Evolutionary conservation across 371 early-diverging fungal species (phyloP), one percentile per base, ranked within the genome.

Genomic region (Mortierella sp.): DNA sequence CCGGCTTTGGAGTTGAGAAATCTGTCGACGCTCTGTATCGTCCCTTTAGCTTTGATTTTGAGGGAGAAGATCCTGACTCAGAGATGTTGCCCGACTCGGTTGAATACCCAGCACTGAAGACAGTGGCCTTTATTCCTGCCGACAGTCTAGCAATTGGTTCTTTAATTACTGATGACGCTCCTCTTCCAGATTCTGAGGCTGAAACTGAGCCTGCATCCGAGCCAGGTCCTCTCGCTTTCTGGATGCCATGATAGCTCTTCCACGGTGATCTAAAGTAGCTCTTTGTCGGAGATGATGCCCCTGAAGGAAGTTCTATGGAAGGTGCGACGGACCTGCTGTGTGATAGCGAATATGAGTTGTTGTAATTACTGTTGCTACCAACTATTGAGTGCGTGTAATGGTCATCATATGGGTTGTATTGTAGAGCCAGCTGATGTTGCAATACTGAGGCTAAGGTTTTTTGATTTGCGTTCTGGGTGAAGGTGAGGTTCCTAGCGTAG

Each of bases 251-350:
- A 43, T 75, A 72, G 37, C 66, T 72, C 52, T 63, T 80, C 81
- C 81, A 80, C 16, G 81, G 81, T 5, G 81, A 75, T 45, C 73
- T 68, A 24, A 80, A 80, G n/a, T 80, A 80, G 63, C 75, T 72
- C 30, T 61, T 71, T 20, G 76, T 75, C n/a, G 81, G 75, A 11
- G 81, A 80, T 16, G 81, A 80, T 20, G 81, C 66, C 5, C 69
- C 73, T 6, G 81, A 80, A 11, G 76, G 72, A 47, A 64, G 20
- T 35, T 80, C 81, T 9, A 80, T 12, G 0, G 81, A 75, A 3
- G 75, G 76, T 2, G 81, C 75, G 10, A 69, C 16, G 14, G 81
- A 75, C 66, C 81, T 52, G 28, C 65, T 59, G 18, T 73, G 58
- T 18, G 40, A 45, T 26, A 24, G 43, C 8, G 63, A 39, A 49